These are phyloP conservation scores for Neurospora sp. DNA, from an alignment of 2,329 filamentous ascomycete species.

Conservation along the genomic window DNA sequence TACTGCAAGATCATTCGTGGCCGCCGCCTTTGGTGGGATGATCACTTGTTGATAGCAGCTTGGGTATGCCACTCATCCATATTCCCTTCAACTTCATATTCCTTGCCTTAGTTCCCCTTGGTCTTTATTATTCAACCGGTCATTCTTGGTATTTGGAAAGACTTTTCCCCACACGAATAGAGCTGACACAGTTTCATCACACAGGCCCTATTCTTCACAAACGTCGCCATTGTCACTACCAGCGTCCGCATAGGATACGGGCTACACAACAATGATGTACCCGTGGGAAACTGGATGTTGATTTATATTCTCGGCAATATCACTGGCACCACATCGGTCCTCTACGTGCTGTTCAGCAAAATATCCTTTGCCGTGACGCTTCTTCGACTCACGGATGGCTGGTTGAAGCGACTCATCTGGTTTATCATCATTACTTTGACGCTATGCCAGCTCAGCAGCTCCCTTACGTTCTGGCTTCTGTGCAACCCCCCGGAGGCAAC, in stretches of 20 bases:
- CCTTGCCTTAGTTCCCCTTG: neutral
- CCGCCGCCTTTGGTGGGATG: conserved; percentile 23
- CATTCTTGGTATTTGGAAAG: neutral
- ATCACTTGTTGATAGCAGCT: conserved; percentile 20
- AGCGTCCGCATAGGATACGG: conserved; percentile 16
- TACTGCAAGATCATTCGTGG: conserved; percentile 19
- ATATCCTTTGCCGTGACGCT: conserved; percentile 28
- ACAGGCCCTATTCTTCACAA: conserved; percentile 11
- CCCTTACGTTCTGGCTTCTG: conserved; percentile 20
- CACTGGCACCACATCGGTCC: conserved; percentile 20
- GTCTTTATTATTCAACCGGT: neutral
- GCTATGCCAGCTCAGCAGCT: conserved; percentile 19
- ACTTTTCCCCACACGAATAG: neutral
- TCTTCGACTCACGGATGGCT: conserved; percentile 21
- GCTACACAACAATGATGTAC: conserved; percentile 6
- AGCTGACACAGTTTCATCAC: neutral
- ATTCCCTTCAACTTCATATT: neutral
- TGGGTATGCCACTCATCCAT: conserved; percentile 15
- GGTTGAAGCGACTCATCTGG: conserved; percentile 21
- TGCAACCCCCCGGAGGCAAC: conserved; percentile 21
- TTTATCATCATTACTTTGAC: conserved; percentile 24
- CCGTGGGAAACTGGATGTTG: conserved; percentile 7
- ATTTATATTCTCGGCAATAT: conserved; percentile 12
- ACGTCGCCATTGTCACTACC: conserved; percentile 5
- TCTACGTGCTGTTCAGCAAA: conserved; percentile 26